Evolutionary conservation across 495 filamentous ascomycete species (phyloP), one percentile per base, ranked within the genome.

Genomic region (Cercophora sp.): DNA sequence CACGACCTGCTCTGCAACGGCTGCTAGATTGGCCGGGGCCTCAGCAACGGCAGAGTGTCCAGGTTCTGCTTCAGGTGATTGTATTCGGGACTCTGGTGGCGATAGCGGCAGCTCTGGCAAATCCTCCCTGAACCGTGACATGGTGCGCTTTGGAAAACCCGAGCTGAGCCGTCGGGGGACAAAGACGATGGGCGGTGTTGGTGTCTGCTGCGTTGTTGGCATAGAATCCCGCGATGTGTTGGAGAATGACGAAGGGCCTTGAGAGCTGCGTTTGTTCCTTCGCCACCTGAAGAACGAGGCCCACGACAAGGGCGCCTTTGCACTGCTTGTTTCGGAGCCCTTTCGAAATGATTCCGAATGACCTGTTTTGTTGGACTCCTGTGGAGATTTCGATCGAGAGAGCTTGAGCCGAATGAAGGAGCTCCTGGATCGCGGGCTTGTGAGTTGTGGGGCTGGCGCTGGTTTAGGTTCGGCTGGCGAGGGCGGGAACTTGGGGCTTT

Each of bases 81-180:
- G 88, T 25, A 92, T 62, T 34, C 87, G 77, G 1, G 91, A 94
- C 46, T 87, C 86, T 4, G 89, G 84, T 8, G 88, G 88, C 15
- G 89, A 92, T 15, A 91, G 63, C 1, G 89, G 87, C 24, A 89
- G 75, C 58, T 95, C 91, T 15, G 88, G 89, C 13, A 96, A 79
- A 64, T 96, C 90, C 66, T 96, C 91, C n/a, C 84, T 82, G 74
- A 96, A 96, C 40, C 89, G 91, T 35, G 89, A 95, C 69, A 87
- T 87, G 3, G 89, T 88, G 24, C 89, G 84, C 54, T 83, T 82
- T 6, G 90, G 82, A 1, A 77, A 59, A 16, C 65, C 66, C 3
- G 69, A 57, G 56, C 64, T 73, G 2, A 75, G 48, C 15, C 64
- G 66, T 9, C 73, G 68, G n/a, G 69, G 60, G 18, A 63, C 48